phyloP scores from a whole-genome alignment of 2,329 filamentous ascomycete genomes.

The Fusarium fujikuroi region DNA sequence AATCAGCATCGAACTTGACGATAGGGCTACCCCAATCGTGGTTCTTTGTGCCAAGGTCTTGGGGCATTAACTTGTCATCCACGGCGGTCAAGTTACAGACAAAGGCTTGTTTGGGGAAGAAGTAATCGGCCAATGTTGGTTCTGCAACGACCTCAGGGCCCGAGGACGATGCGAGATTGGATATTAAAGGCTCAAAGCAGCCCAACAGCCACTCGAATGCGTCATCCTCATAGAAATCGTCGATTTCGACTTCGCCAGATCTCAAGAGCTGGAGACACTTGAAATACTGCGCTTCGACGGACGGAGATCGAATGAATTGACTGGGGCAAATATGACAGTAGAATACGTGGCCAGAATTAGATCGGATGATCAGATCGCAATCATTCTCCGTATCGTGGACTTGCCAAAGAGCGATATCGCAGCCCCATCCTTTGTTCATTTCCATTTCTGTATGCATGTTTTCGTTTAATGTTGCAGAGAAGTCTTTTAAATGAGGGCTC shows the following conservation, averaged over 20 bases:
- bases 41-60: rapidly evolving
- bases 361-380: background rate
- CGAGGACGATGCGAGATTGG: rapidly evolving
- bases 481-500: rapidly evolving
- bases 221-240: background rate
- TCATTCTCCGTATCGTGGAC: background rate
- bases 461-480: background rate
- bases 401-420: background rate
- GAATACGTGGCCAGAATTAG: background rate
- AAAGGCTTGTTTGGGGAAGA: background rate
- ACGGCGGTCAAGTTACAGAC: rapidly evolving
- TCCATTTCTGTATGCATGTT: rapidly evolving
- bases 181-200: background rate
- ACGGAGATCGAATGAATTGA: background rate
- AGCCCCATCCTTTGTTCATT: background rate
- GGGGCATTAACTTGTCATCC: background rate
- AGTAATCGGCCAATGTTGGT: background rate
- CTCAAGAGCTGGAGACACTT: background rate
- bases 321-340: background rate
- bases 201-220: background rate
- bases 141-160: background rate
- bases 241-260: background rate
- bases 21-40: background rate
- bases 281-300: background rate
- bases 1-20: background rate